Evolutionary conservation across 306 rosid genomes (phyloP), one percentile per base, ranked within the genome.

Genomic region (Acacia crassicarpa): DNA sequence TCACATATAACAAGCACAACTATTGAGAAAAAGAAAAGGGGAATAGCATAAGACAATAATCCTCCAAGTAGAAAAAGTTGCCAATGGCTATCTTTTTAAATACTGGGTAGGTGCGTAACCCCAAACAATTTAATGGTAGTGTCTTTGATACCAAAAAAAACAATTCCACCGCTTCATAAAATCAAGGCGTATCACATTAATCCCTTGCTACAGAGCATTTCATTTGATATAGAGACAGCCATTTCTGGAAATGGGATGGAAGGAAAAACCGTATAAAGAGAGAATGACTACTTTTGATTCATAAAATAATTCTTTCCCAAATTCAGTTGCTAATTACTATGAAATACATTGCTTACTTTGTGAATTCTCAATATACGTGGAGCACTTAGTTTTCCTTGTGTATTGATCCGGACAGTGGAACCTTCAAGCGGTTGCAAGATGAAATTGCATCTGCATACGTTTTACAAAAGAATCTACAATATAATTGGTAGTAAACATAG

Each of bases 301-400:
- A 70, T 89, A 91, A 81, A 89, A 72, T 74, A 45, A 25, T 75
- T 17, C 63, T 83, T 75, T 27, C 23, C 77, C 32, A 48, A 17
- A 53, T 59, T 33, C 17, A 81, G 53, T 51, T 38, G 54, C 46
- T 56, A 77, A 27, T 62, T 27, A 62, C 68, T 27, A 62, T 27
- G 40, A 66, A 76, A 78, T 73, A 74, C 56, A 67, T 22, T 76
- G 81, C 89, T 81, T 85, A 93, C 98, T 85, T 93, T 93, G 71
- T 91, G 93, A 78, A 93, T 88, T 88, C 94, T 87, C 89, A 90
- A 87, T 66, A 93, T 93, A 78, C 98, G 97, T 78, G 98, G 98
- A 62, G 97, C 98, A 76, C 98, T 93, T 68, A 93, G 86, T 83
- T 93, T 93, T 71, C 98, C 98, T 88, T 91, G 98, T 16, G 93